Base-by-base conservation (phyloP, 148 eudicot species). In the Rhododendron molle region DNA sequence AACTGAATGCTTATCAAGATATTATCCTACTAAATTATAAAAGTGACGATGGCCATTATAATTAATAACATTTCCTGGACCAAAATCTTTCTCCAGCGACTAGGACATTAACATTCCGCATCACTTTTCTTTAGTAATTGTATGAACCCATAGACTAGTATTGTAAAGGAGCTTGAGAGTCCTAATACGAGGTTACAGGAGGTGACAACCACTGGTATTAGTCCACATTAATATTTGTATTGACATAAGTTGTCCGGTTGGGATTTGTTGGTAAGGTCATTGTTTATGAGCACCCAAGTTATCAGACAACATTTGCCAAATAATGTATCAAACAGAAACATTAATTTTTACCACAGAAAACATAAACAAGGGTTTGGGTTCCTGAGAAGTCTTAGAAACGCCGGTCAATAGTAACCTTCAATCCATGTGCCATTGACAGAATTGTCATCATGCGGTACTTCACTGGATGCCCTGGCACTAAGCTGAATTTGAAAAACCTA, bases 361-460 rank as follows among this genome's bases (percentile, higher is more conserved):
- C 38, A 14, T 34, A 67, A 83, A 23, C 65, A 18, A 72, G 47
- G 20, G 21, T 32, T 49, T 72, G 14, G 23, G 34, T 34, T 52
- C 81, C 6, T 73, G 23, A 81, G 62, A 78, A 71, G 38, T 86
- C 67, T 65, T 83, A 86, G 62, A 85, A 80, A 50, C 94, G 91
- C 86, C 83, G 90, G 14, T 92, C 88, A 38, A 94, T 88, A 0
- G 88, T 92, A 77, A 96, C 88, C 88, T 95, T 92, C 62, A 96
- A 83, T 7, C 99, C 99, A 83, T 93, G 88, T 49, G 90, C 95
- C 99, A 96, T 96, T 10, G 97, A 96, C 14, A 96, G 90, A 40
- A 95, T 92, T 32, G 98, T 94, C 99, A 96, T 96, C 99, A 95
- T 95, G 85, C 97, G 89, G 74, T 96, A 96, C 92, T 94, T 89